Percentiles rank a stretch among this genome's conserved stretches.
Evolutionary conservation across 2,329 filamentous ascomycete genomes (phyloP).

Genomic region (Atkinsonella hypoxylon): DNA sequence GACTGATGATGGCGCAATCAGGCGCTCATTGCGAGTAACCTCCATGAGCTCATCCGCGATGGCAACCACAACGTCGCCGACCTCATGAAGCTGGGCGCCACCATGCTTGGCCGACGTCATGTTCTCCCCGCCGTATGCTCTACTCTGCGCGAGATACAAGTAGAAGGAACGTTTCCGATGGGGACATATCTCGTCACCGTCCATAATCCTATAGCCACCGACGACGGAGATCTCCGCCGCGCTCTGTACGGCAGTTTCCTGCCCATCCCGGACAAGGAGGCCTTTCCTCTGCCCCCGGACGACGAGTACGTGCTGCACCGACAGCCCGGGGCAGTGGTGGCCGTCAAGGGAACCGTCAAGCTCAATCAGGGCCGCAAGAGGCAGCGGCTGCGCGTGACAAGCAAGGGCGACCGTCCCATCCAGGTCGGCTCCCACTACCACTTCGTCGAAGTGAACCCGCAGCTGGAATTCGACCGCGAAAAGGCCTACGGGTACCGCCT

Average conservation of each 20-base stretch:
- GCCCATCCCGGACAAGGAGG: conserved; percentile 56
- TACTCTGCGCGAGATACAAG: conserved; percentile 74
- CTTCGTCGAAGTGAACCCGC: conserved; percentile 88
- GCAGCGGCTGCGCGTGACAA: conserved; percentile 65
- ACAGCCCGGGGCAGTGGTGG: conserved; percentile 70
- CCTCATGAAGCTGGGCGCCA: conserved; percentile 83
- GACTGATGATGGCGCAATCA: conserved; percentile 16
- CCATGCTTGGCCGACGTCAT: conserved; percentile 87
- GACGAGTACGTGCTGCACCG: conserved; percentile 54
- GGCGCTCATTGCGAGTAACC: conserved; percentile 75
- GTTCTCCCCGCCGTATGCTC: conserved; percentile 72
- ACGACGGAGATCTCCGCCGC: conserved; percentile 76
- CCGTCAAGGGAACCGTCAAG: conserved; percentile 53
- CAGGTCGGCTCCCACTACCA: conserved; percentile 95
- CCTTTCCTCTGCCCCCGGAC: conserved; percentile 55
- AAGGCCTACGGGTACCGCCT: conserved; percentile 75
- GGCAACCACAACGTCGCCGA: conserved; percentile 83
- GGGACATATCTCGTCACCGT: conserved; percentile 94
- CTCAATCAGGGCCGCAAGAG: conserved; percentile 66
- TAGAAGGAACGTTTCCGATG: conserved; percentile 84
- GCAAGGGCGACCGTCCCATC: conserved; percentile 78
- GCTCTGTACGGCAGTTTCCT: conserved; percentile 88
- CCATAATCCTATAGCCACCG: conserved; percentile 73
- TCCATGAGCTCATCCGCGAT: conserved; percentile 97
- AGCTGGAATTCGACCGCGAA: conserved; percentile 76